These are phyloP conservation scores for Dictyostelium brefeldianum DNA, from an alignment of 78 protist species.

Conservation along the genomic window DNA sequence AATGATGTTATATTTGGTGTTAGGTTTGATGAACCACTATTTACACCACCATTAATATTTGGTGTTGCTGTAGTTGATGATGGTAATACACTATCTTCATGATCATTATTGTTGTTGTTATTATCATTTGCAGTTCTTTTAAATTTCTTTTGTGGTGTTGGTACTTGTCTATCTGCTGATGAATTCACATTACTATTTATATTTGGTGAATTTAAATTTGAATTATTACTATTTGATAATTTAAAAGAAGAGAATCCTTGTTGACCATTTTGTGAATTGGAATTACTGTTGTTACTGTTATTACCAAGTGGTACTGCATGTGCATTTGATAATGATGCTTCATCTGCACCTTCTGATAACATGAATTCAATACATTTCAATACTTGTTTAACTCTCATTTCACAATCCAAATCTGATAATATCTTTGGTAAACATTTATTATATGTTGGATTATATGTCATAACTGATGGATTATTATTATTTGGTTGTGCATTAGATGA, in stretches of 20 bases:
- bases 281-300: background rate
- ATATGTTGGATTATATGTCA: conserved; percentile 77
- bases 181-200: background rate
- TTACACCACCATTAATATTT: background rate
- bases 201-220: conserved; percentile 35
- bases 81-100: background rate
- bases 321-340: conserved; percentile 7
- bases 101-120: background rate
- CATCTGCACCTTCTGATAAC: conserved; percentile 65
- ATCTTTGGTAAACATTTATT: conserved; percentile 73
- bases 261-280: background rate
- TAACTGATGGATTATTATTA: conserved; percentile 59
- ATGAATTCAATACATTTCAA: conserved; percentile 54
- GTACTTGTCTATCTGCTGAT: conserved; percentile 62
- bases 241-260: conserved; percentile 45
- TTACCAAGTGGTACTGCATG: conserved; percentile 28
- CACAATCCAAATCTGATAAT: conserved; percentile 63
- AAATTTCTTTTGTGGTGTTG: conserved; percentile 58
- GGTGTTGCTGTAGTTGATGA: background rate
- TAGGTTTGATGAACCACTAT: background rate
- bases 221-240: background rate
- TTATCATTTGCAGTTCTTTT: conserved; percentile 8
- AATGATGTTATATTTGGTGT: conserved; percentile 63
- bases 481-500: background rate
- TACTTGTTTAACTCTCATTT: conserved; percentile 75